Evolutionary conservation across 257 asterid species (phyloP), one percentile per base, ranked within the genome.

Genomic region (Primulina tabacum): DNA sequence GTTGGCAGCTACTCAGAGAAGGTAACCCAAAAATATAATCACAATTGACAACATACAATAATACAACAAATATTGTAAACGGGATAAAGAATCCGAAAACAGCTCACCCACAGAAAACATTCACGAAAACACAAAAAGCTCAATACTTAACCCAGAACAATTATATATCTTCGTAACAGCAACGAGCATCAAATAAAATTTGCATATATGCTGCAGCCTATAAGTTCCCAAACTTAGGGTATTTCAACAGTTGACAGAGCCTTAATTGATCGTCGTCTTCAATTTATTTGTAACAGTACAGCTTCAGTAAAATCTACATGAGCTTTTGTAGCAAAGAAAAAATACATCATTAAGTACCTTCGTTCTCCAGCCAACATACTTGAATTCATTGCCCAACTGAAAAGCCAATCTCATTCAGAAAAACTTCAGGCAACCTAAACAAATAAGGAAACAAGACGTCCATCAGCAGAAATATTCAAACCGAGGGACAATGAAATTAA

Each of bases 341-440:
- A 26, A 38, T 73, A 32, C 16, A 77, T 62, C 58, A 69, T 50
- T 20, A n/a, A 17, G 62, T 85, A 93, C 98, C 98, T 93, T 73
- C 89, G 86, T 64, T 93, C 98, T 82, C 96, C 97, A 78, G 98
- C 84, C 77, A 81, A 60, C 85, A 89, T 82, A 83, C 81, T 91
- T 73, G 99, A 89, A 80, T 82, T 85, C 97, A 94, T 90, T 79
- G 81, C 79, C 76, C 75, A 80, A 80, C 78, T 71, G 82, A 71
- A 67, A 80, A 73, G 77, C 79, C 84, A 83, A 79, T 84, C 77
- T 86, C 90, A 89, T 87, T 84, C 90, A 50, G 4, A 89, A 78
- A 47, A 69, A 74, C 84, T 68, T 66, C 65, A 71, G 12, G 17
- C 37, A 62, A 69, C 86, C 89, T 87, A 82, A 38, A 68, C 34